Conservation (phyloP, 2,329 filamentous ascomycete genomes). For the Dactylellina parvicollis region DNA sequence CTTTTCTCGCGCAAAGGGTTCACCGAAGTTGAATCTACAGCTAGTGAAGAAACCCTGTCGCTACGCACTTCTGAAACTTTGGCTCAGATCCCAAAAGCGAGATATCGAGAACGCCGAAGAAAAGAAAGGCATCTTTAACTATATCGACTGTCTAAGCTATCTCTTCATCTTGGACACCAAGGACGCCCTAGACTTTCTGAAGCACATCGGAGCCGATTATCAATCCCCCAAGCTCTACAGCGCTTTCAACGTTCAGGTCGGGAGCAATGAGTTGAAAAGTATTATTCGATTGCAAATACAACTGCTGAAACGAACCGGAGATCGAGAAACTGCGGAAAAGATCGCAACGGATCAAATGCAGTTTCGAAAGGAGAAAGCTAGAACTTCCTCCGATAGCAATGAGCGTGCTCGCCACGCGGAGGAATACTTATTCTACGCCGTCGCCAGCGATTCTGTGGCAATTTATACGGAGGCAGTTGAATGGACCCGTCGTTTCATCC, state of each 20-base stretch:
- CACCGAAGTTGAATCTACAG: background rate
- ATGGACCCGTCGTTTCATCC: slow-evolving; percentile 23
- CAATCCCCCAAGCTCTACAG: background rate
- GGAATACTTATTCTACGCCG: background rate
- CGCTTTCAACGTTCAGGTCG: background rate
- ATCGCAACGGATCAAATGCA: background rate
- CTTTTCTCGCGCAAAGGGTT: background rate
- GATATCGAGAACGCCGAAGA: slow-evolving; percentile 5
- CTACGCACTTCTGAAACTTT: background rate
- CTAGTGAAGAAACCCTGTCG: background rate
- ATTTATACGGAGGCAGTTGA: slow-evolving; percentile 1
- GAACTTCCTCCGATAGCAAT: background rate
- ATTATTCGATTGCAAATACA: slow-evolving; percentile 14
- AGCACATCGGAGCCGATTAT: background rate
- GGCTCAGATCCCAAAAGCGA: background rate
- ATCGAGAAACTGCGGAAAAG: background rate
- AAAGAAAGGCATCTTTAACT: background rate
- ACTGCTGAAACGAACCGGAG: background rate
- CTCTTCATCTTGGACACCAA: background rate
- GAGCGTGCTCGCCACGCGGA: background rate
- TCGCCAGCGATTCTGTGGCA: background rate
- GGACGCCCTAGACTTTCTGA: background rate
- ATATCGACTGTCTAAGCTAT: background rate
- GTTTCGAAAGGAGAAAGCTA: background rate
- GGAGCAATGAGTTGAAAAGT: background rate